phyloP scores from a whole-genome alignment of 257 asterid species.

The Nicotiana attenuata region DNA sequence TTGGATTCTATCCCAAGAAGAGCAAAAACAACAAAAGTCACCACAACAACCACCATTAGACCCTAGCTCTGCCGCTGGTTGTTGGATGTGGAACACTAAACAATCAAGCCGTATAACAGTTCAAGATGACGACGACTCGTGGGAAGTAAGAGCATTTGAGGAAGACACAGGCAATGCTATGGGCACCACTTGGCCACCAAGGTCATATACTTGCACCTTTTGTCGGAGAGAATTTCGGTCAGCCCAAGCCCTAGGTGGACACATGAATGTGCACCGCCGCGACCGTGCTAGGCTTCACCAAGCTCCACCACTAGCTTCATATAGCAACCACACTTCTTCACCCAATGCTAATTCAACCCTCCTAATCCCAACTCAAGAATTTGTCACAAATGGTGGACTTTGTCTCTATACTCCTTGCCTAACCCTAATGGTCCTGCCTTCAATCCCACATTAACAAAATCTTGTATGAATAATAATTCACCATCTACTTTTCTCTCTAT shows the following conservation, averaged over 20 bases:
- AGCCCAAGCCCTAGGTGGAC: constrained; percentile 86
- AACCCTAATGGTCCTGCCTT: constrained; percentile 38
- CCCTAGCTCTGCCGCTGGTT: neutral
- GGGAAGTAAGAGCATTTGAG: constrained; percentile 65
- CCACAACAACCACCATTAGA: neutral
- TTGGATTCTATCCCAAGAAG: constrained; percentile 13
- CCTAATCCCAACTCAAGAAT: constrained; percentile 38
- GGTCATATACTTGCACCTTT: constrained; percentile 57
- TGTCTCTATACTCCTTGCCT: constrained; percentile 50
- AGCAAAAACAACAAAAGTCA: neutral
- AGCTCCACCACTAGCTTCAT: constrained; percentile 10
- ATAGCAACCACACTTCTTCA: constrained; percentile 7
- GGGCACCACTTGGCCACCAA: constrained; percentile 78
- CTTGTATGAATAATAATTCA: constrained; percentile 13
- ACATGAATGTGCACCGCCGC: constrained; percentile 80
- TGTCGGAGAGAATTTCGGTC: constrained; percentile 68
- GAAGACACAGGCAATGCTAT: constrained; percentile 49
- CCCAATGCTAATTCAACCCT: constrained; percentile 14
- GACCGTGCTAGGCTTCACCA: constrained; percentile 61
- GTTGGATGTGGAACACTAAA: constrained; percentile 34
- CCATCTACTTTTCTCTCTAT: constrained; percentile 17
- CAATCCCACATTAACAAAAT: constrained; percentile 15
- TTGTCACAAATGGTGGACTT: constrained; percentile 30
- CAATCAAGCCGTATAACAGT: neutral
- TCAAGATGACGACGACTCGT: constrained; percentile 47